Conservation (phyloP, 306 rosid genomes). For the Amphicarpaea edgeworthii region DNA sequence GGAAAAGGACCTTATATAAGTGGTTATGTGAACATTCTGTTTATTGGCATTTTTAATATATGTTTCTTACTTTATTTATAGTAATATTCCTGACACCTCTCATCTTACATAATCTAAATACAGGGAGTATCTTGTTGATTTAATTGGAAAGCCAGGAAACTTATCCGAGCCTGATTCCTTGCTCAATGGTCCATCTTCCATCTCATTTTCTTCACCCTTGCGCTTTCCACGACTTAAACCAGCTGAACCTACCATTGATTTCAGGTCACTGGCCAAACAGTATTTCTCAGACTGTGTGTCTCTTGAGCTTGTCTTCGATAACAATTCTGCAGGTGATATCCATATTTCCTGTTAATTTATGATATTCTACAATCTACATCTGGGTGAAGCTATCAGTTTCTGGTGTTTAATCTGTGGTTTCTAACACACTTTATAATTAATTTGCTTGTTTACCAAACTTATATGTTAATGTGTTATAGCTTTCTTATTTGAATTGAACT, state of each 20-base stretch:
- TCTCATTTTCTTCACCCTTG: slow-evolving; percentile 95
- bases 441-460: slow-evolving; percentile 13
- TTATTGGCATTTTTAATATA: slow-evolving; percentile 26
- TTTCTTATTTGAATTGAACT: slow-evolving; percentile 37
- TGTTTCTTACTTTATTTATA: slow-evolving; percentile 22
- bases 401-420: neutral
- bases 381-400: slow-evolving; percentile 13
- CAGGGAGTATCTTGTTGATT: slow-evolving; percentile 95
- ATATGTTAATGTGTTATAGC: neutral
- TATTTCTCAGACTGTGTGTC: slow-evolving; percentile 82
- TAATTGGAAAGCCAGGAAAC: slow-evolving; percentile 87
- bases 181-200: slow-evolving; percentile 99
- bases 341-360: slow-evolving; percentile 38
- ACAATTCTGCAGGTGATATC: slow-evolving; percentile 77
- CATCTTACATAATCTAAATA: slow-evolving; percentile 43
- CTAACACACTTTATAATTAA: slow-evolving; percentile 4
- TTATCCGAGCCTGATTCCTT: slow-evolving; percentile 92
- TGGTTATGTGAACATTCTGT: slow-evolving; percentile 29
- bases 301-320: slow-evolving; percentile 88
- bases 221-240: slow-evolving; percentile 88
- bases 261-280: slow-evolving; percentile 92
- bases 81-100: slow-evolving; percentile 44
- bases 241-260: slow-evolving; percentile 79
- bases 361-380: slow-evolving; percentile 40
- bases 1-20: slow-evolving; percentile 17